phyloP scores from a whole-genome alignment of 202 grass and related monocot species.

The Eragrostis tef region DNA sequence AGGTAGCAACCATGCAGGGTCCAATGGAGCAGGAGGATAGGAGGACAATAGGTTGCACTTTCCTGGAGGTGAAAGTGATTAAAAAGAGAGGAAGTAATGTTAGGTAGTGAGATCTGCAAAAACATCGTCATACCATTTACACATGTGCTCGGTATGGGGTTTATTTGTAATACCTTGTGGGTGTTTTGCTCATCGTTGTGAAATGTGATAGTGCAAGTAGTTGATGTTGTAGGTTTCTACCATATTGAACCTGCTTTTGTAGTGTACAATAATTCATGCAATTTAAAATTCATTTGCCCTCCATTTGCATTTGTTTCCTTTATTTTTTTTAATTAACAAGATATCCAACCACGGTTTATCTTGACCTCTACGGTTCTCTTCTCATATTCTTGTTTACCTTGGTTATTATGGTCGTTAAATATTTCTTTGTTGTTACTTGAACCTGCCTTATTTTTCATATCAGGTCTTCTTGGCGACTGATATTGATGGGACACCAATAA shows the following conservation, averaged over 20 bases:
- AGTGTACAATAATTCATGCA: conserved; percentile 14
- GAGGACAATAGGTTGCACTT: too few relatives aligned
- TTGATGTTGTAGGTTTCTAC: neutral
- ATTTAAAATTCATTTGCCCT: neutral
- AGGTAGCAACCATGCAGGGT: too few relatives aligned
- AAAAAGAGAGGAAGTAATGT: too few relatives aligned
- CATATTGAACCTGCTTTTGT: conserved; percentile 7
- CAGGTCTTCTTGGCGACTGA: conserved; percentile 94
- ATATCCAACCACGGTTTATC: conserved; percentile 25
- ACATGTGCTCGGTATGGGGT: too few relatives aligned
- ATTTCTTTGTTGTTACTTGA: conserved; percentile 33
- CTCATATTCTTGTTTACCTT: conserved; percentile 21
- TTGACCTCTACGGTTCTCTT: conserved; percentile 29
- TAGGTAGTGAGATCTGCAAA: too few relatives aligned
- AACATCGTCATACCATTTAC: too few relatives aligned
- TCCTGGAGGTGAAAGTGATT: too few relatives aligned
- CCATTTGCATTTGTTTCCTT: neutral
- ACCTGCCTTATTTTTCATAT: conserved; percentile 43
- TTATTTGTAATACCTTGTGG: neutral
- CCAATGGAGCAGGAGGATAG: too few relatives aligned
- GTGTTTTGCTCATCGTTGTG: neutral
- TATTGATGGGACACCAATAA: conserved; percentile 79
- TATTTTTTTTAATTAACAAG: conserved; percentile 9
- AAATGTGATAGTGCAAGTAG: conserved; percentile 1
- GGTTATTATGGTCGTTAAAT: conserved; percentile 19